phyloP scores from a whole-genome alignment of 495 filamentous ascomycete species.

The Cryomyces minteri region DNA sequence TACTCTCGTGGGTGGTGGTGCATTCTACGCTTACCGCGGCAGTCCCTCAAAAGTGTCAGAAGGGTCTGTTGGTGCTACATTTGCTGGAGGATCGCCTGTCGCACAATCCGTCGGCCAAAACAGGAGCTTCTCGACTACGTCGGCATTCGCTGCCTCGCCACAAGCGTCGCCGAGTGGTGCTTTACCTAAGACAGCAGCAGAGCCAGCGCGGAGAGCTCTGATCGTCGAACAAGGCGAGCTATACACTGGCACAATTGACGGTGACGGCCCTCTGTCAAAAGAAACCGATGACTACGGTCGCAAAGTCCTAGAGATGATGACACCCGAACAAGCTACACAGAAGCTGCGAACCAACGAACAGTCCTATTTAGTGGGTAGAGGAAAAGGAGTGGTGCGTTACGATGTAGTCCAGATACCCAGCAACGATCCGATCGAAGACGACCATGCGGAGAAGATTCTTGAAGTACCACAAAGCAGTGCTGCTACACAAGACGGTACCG shows the following conservation, averaged over 20 bases:
- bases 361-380: conserved; percentile 78
- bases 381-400: conserved; percentile 82
- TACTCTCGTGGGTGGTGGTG: conserved; percentile 41
- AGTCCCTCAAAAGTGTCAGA: conserved; percentile 4
- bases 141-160: conserved; percentile 12
- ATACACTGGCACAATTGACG: conserved; percentile 63
- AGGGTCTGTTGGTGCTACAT: background rate
- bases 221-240: conserved; percentile 71
- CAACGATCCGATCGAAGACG: conserved; percentile 97
- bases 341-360: conserved; percentile 79
- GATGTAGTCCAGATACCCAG: conserved; percentile 89
- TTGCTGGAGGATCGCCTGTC: background rate
- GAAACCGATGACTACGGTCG: conserved; percentile 63
- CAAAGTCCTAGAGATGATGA: conserved; percentile 84
- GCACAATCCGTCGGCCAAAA: background rate
- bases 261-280: conserved; percentile 70
- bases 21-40: conserved; percentile 42
- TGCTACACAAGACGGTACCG: conserved; percentile 27
- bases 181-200: conserved; percentile 1
- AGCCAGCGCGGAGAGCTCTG: conserved; percentile 28
- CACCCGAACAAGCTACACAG: conserved; percentile 81
- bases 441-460: conserved; percentile 93
- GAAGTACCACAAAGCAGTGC: conserved; percentile 50
- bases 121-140: conserved; percentile 6
- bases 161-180: conserved; percentile 4